Evolutionary conservation across 2,329 filamentous ascomycete species (phyloP), one percentile per base, ranked within the genome.

Genomic region (Colletotrichum liriopes): DNA sequence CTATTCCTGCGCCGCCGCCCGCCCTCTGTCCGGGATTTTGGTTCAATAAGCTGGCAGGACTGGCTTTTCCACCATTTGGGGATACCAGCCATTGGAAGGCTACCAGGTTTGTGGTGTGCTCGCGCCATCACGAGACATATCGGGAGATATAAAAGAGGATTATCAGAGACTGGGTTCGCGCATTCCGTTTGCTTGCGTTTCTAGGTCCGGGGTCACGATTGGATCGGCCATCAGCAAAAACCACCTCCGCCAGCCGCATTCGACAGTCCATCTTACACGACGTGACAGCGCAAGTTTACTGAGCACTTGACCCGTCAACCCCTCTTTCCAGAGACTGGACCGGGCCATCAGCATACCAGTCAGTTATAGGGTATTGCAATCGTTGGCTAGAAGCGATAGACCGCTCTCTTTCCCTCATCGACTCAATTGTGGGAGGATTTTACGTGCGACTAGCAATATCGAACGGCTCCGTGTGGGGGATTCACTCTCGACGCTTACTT

Each of bases 61-160:
- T 23, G 62, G 45, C 68, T 8, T 71, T 71, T 60, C 63, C 63
- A 60, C 32, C 45, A 65, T 37, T 66, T 45, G 58, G 41, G 65
- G 6, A 56, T 41, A 39, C 47, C 20, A 39, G 16, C 5, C 58
- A 49, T 49, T 55, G 47, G 37, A 32, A 55, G 37, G 26, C 58
- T 54, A 14, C 14, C 39, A 26, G 18, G 39, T 39, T 54, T 65
- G 43, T 52, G 60, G 35, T 58, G 66, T 37, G 43, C 65, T 51
- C 12, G 41, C 43, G 51, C 35, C 66, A 41, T 69, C 66, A 65
- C 66, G 51, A 69, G 61, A 65, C 54, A 45, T 20, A 29, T 41
- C 43, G 45, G 47, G 37, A 59, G 43, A 37, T 65, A 59, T 65
- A 65, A 65, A 63, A 59, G 18, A 51, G 26, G 8, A 51, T 23